phyloP scores from a whole-genome alignment of 202 grass and related monocot genomes.

The Setaria italica region DNA sequence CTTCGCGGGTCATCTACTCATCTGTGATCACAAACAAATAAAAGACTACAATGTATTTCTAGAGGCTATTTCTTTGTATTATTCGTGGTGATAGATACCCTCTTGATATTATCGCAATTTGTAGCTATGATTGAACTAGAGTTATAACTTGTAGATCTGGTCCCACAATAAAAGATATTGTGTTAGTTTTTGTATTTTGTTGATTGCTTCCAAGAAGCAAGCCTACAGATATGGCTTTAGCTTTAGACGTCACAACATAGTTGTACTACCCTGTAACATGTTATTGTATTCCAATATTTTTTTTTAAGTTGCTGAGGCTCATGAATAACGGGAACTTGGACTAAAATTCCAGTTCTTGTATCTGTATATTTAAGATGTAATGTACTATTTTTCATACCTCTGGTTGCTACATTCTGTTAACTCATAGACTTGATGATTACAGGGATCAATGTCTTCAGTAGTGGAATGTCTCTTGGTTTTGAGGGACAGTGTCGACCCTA shows the following conservation, averaged over 20 bases:
- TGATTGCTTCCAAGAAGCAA: background rate
- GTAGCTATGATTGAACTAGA: conserved; percentile 7
- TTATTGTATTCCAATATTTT: conserved; percentile 1
- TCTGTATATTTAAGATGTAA: conserved; percentile 9
- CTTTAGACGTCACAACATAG: background rate
- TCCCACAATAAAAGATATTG: background rate
- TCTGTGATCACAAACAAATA: background rate
- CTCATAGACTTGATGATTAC: conserved; percentile 42
- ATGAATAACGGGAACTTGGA: background rate
- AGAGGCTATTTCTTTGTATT: background rate
- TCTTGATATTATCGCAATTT: background rate
- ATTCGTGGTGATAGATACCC: background rate
- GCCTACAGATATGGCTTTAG: background rate
- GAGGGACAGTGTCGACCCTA: conserved; percentile 60
- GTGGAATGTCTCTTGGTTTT: conserved; percentile 86
- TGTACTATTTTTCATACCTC: background rate
- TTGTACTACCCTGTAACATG: conserved; percentile 20
- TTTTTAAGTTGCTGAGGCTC: background rate
- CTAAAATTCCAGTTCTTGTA: background rate
- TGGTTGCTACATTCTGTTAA: conserved; percentile 41
- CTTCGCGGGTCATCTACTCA: background rate
- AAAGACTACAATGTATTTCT: background rate
- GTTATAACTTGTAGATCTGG: background rate
- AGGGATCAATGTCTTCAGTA: conserved; percentile 81
- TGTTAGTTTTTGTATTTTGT: conserved; percentile 4